Evolutionary conservation across 2,329 filamentous ascomycete species (phyloP).

Genomic region (Lomentospora prolificans): DNA sequence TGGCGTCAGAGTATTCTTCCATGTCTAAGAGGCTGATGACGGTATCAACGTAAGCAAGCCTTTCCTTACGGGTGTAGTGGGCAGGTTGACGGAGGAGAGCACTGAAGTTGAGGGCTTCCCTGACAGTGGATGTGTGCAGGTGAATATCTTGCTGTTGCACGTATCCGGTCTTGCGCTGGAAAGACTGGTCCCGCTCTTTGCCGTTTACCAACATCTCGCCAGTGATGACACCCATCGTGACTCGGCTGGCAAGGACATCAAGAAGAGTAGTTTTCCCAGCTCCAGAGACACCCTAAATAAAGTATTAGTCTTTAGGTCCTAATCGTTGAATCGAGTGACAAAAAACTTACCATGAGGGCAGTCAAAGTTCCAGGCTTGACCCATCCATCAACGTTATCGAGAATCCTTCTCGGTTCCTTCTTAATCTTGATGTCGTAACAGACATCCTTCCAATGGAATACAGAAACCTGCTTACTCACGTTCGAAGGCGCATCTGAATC

Average conservation of each 20-base stretch:
- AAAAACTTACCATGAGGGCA: conserved; percentile 45
- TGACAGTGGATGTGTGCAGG: conserved; percentile 33
- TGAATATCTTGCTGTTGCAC: conserved; percentile 57
- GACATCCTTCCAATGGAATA: conserved; percentile 64
- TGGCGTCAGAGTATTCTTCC: conserved; percentile 44
- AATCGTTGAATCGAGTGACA: conserved; percentile 36
- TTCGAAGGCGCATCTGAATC: not conserved
- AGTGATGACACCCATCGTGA: conserved; percentile 61
- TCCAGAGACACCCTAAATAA: conserved; percentile 23
- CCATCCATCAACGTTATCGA: conserved; percentile 65
- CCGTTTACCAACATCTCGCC: conserved; percentile 65
- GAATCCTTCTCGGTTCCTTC: conserved; percentile 54
- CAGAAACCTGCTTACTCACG: conserved; percentile 5
- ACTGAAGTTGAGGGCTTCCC: conserved; percentile 30
- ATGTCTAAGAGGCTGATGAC: conserved; percentile 45
- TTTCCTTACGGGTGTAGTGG: conserved; percentile 32
- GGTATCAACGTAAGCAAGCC: conserved; percentile 41
- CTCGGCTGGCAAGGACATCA: conserved; percentile 53
- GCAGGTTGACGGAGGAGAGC: conserved; percentile 35
- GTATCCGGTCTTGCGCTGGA: conserved; percentile 63
- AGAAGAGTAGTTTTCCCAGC: conserved; percentile 58
- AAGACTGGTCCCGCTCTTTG: conserved; percentile 53
- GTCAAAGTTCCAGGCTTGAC: conserved; percentile 66
- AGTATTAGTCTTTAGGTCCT: not conserved
- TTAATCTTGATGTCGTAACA: conserved; percentile 65